Percentiles rank a stretch among this genome's conserved stretches.
Conservation (phyloP, 2,329 filamentous ascomycete genomes). For the Corniculantispora saksenae region DNA sequence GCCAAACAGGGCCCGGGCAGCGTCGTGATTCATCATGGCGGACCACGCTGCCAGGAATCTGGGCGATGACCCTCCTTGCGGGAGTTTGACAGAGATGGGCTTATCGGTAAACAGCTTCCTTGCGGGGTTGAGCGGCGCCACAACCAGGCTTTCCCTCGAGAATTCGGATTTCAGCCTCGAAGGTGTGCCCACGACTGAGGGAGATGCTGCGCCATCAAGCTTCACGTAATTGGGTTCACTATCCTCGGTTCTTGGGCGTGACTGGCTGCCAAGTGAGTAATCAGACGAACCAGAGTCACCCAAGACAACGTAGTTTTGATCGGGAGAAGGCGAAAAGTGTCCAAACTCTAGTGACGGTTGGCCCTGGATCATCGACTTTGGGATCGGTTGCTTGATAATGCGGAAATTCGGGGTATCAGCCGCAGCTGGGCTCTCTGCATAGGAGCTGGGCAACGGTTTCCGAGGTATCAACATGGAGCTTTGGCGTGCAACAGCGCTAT, state of each 20-base stretch:
- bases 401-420: not conserved
- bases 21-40: slow-evolving; percentile 54
- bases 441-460: slow-evolving; percentile 11
- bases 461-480: slow-evolving; percentile 9
- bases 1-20: slow-evolving; percentile 35
- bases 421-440: not conserved
- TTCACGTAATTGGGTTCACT: slow-evolving; percentile 56
- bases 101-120: slow-evolving; percentile 34
- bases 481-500: not conserved
- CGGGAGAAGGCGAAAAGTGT: slow-evolving; percentile 39
- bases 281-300: slow-evolving; percentile 51
- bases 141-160: slow-evolving; percentile 62
- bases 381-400: not conserved
- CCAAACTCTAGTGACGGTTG: slow-evolving; percentile 9
- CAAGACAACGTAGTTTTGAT: slow-evolving; percentile 54
- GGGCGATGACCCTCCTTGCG: slow-evolving; percentile 47
- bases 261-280: slow-evolving; percentile 38
- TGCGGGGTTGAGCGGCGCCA: slow-evolving; percentile 48
- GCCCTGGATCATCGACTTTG: not conserved
- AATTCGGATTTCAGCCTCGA: slow-evolving; percentile 44
- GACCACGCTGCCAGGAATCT: slow-evolving; percentile 59
- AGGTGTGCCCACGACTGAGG: slow-evolving; percentile 39
- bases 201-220: slow-evolving; percentile 47
- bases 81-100: slow-evolving; percentile 47
- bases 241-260: slow-evolving; percentile 38